Evolutionary conservation across 2,329 filamentous ascomycete species (phyloP), one percentile per base, ranked within the genome.

Genomic region (Coniella vitis): DNA sequence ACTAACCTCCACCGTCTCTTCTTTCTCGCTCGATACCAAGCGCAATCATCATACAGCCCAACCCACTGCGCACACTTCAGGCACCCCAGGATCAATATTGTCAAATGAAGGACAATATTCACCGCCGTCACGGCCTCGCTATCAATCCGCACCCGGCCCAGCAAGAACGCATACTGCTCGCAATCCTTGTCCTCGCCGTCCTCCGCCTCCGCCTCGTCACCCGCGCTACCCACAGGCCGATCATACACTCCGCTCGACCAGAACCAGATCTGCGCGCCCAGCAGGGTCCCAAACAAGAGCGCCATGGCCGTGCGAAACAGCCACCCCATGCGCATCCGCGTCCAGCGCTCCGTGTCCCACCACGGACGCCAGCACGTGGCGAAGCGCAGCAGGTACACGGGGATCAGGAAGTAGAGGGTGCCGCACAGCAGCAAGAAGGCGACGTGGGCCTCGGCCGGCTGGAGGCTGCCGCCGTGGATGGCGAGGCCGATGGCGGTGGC

Each of bases 221-320:
- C 22, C 22, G n/a, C 12, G 25, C 38, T 21, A 16, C n/a, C n/a
- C n/a, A 19, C 14, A 10, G 40, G 46, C 17, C 47, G 31, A 14
- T 43, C 25, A 14, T 54, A 51, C 1, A 60, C 55, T 1, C 57
- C 59, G 0, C 41, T 38, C 3, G 48, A 54, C 58, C 58, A 61
- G 50, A 58, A 56, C 57, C 57, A 58, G 4, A 57, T 48, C 38
- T 55, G 50, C 14, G 56, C 51, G 21, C 54, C 31, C 22, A 54
- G 32, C 9, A 57, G 20, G 4, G 46, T 47, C 2, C 52, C 45
- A 16, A 52, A 49, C 38, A 51, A 35, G 2, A 52, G 22, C 17
- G 45, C 44, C 42, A 44, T 51, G 2, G 45, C 29, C 29, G 53
- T 34, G 17, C 40, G 34, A 36, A 49, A 52, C 10, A 51, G 36